Conservation (phyloP, 2,329 filamentous ascomycete genomes). For the Calycina herbarum region DNA sequence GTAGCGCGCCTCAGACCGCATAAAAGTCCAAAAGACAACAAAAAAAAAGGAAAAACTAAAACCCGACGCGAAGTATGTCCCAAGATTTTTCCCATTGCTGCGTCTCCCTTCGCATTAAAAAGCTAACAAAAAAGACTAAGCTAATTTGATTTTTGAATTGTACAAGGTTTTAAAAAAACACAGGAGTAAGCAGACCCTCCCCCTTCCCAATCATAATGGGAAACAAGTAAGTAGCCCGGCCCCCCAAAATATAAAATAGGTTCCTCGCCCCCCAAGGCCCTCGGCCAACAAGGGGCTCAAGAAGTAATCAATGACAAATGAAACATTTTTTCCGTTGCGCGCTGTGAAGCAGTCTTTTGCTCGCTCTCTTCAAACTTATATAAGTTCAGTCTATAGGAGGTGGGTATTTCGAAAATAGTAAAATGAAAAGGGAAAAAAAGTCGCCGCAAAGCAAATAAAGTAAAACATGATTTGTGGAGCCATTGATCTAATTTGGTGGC, state of each 20-base stretch:
- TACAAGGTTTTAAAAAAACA: no score
- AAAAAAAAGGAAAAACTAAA: no score
- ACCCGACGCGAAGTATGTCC: no score
- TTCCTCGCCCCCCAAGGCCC: background rate
- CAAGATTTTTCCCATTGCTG: no score
- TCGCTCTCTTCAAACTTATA: conserved; percentile 6
- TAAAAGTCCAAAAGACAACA: no score
- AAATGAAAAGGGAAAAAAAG: background rate
- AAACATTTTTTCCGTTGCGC: background rate
- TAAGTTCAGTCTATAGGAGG: conserved; percentile 4
- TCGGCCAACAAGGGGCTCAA: background rate
- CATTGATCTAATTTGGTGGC: background rate
- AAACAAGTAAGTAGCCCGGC: no score
- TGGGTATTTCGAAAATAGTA: conserved; percentile 5
- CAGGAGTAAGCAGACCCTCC: no score
- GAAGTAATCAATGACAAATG: conserved; percentile 2
- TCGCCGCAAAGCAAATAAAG: background rate
- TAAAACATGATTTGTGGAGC: background rate
- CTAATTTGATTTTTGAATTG: no score
- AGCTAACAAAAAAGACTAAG: no score
- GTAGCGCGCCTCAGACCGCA: no score
- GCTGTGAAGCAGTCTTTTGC: conserved; percentile 5
- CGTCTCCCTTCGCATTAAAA: no score
- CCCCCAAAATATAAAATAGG: background rate
- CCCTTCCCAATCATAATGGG: no score